Percentiles rank a stretch among this genome's conserved stretches.
Conservation (phyloP, 495 filamentous ascomycete species). For the Penicillium paradoxum region DNA sequence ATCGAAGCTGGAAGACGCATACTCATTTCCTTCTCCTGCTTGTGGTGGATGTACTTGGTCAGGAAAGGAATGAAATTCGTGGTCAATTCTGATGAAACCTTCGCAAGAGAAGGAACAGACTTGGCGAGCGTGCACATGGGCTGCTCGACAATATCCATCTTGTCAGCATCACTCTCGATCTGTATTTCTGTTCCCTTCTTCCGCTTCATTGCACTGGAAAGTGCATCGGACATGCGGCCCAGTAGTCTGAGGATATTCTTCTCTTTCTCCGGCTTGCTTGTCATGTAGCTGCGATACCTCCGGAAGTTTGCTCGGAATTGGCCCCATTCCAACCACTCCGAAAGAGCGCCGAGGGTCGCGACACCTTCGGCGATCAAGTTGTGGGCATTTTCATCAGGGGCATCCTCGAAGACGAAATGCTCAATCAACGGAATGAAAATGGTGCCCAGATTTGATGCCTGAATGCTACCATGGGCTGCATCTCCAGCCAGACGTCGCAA, state of each 20-base stretch:
- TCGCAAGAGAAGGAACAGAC: conserved; percentile 63
- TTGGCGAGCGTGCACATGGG: conserved; percentile 50
- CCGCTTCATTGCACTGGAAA: conserved; percentile 51
- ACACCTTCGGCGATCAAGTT: conserved; percentile 81
- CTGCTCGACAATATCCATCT: conserved; percentile 25
- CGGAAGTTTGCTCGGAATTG: conserved; percentile 79
- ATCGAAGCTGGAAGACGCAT: conserved; percentile 83
- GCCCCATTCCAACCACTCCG: conserved; percentile 78
- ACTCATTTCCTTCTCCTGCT: conserved; percentile 89
- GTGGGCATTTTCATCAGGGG: conserved; percentile 71
- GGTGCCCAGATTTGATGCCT: conserved; percentile 71
- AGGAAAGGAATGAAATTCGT: conserved; percentile 72
- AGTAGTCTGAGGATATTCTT: conserved; percentile 82
- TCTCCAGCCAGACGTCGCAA: conserved; percentile 67
- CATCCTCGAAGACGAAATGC: conserved; percentile 82
- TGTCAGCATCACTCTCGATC: conserved; percentile 27
- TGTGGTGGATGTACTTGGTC: conserved; percentile 78
- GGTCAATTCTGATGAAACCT: conserved; percentile 67
- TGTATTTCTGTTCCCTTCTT: conserved; percentile 29
- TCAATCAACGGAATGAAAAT: conserved; percentile 90
- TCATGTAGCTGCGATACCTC: conserved; percentile 73
- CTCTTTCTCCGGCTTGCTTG: conserved; percentile 74
- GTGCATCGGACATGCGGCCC: conserved; percentile 70
- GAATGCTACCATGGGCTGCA: conserved; percentile 56
- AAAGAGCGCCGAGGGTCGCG: conserved; percentile 65